These are phyloP conservation scores for Adansonia rubrostipa DNA, from an alignment of 441 rosid genomes.

Conservation along the genomic window DNA sequence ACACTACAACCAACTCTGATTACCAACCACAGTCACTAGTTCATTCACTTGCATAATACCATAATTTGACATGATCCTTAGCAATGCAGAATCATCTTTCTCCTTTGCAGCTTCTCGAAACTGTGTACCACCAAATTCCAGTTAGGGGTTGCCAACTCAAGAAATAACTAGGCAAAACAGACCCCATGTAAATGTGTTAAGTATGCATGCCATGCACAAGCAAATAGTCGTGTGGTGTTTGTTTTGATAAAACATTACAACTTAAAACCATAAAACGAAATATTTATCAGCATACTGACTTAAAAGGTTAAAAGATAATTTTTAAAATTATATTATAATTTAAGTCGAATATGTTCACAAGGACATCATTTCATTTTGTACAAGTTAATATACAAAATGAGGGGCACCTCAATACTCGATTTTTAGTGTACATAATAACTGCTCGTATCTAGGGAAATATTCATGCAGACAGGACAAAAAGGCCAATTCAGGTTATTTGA, in stretches of 20 bases:
- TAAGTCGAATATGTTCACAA: not conserved
- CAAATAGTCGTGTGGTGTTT: not conserved
- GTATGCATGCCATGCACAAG: not conserved
- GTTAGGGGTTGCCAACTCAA: constrained; percentile 5
- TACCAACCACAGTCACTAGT: not conserved
- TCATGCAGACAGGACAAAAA: not conserved
- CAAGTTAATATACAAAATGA: not conserved
- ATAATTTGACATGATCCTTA: constrained; percentile 80
- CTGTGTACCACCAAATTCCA: constrained; percentile 42
- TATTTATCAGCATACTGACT: not conserved
- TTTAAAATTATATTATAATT: not conserved
- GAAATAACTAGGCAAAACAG: not conserved
- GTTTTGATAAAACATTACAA: not conserved
- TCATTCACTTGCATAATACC: constrained; percentile 57
- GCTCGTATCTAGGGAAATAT: not conserved
- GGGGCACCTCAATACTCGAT: not conserved
- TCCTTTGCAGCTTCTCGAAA: constrained; percentile 74
- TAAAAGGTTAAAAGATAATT: not conserved
- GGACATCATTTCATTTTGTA: not conserved
- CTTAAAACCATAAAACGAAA: not conserved
- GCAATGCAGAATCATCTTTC: constrained; percentile 67
- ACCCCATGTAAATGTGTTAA: not conserved
- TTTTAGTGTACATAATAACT: not conserved
- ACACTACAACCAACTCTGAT: not conserved
- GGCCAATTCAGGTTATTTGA: not conserved